Evolutionary conservation across 192 early-diverging fungal species (phyloP), one percentile per base, ranked within the genome.

Genomic region (Coemansia sp.): DNA sequence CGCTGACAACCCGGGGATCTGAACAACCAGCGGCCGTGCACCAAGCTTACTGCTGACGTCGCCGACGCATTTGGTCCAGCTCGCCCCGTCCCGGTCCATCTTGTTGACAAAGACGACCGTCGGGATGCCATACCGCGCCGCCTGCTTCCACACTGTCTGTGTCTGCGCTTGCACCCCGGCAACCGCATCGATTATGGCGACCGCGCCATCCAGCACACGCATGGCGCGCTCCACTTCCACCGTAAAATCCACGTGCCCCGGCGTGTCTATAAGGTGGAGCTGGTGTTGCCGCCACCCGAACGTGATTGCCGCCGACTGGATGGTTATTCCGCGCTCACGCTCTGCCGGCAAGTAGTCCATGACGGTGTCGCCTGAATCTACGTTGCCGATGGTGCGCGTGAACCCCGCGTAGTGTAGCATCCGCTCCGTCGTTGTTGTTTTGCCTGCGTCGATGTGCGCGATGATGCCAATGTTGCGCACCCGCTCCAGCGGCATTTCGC

Each of bases 131-230:
- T 96, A 95, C 14, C 90, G 77, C 63, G 88, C 86, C 56, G 95
- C 94, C 75, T 99, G 97, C 23, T 75, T 60, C 94, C 94, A 96
- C 33, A 97, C 96, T 0, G 91, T 95, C 71, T 93, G 90, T n/a
- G 97, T 98, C 75, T 98, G 97, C 8, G 97, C 97, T 69, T 98
- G 94, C 6, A 98, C 97, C 5, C 97, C 97, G 0, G 94, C 90
- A 7, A 98, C 97, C 0, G 89, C 95, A 81, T 98, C 94, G n/a
- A 98, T 58, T 21, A 98, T 90, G 4, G 90, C 88, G 18, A 98
- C 92, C 0, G 94, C 94, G 26, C 95, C 95, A 63, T 98, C 97
- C n/a, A 98, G 87, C 1, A 98, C 93, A 1, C 94, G 88, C 33
- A 98, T 84, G 8, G 91, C 87, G 0, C 97, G 86, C 69, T 97